A percentile compares a stretch with the other conserved stretches of the same genome.
Conservation (phyloP, 805 yeast genomes). For the Candida ascalaphidarum region DNA sequence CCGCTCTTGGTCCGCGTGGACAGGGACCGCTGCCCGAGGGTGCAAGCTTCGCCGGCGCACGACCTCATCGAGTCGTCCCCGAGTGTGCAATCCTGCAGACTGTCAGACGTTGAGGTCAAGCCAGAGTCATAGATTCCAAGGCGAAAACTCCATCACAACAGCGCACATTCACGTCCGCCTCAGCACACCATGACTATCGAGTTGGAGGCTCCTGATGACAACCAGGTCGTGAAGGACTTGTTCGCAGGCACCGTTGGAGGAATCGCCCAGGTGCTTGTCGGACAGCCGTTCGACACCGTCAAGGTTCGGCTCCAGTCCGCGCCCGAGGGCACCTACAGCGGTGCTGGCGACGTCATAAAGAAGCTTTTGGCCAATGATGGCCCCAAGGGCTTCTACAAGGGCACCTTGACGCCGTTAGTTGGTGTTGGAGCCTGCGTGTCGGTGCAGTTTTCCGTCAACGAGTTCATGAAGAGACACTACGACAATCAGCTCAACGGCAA, state of each 20-base stretch:
- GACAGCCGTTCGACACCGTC: conserved; percentile 95
- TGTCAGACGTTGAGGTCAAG: too few species aligned
- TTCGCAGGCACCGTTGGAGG: conserved; percentile 94
- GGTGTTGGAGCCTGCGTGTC: conserved; percentile 94
- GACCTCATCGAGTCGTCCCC: too few species aligned
- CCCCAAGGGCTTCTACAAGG: conserved; percentile 33
- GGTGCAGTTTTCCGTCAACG: conserved; percentile 92
- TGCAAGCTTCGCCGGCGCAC: too few species aligned
- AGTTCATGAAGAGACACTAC: conserved; percentile 81
- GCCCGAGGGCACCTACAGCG: conserved; percentile 63
- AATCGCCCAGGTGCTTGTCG: conserved; percentile 87
- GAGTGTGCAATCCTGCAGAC: too few species aligned
- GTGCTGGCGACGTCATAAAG: conserved; percentile 71
- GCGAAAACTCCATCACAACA: background rate
- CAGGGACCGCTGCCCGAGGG: too few species aligned
- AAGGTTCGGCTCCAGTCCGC: conserved; percentile 90
- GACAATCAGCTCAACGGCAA: conserved; percentile 34
- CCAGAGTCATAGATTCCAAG: too few species aligned
- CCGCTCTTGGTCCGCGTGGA: too few species aligned
- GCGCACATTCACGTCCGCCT: too few species aligned
- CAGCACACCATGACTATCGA: conserved; percentile 35
- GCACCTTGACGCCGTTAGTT: conserved; percentile 37
- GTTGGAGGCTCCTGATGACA: conserved; percentile 33
- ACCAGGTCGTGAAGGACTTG: conserved; percentile 62
- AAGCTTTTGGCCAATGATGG: conserved; percentile 47